Evolutionary conservation across 1,139 yeast species (phyloP), one percentile per base, ranked within the genome.

Genomic region (Yamadazyma oceani): DNA sequence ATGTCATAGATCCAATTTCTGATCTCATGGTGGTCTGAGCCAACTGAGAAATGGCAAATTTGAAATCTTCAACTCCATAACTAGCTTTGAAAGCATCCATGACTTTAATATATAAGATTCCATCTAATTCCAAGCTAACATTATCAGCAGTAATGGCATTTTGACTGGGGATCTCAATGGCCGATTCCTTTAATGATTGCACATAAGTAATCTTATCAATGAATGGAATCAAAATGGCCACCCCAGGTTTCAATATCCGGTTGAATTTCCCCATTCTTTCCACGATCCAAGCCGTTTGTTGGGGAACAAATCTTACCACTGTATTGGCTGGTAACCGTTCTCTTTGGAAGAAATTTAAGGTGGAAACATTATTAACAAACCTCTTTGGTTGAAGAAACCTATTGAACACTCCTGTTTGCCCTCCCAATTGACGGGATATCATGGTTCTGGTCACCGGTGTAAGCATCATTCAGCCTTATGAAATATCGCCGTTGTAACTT

Each of bases 21-120:
- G 88, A 80, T 53, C 95, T 73, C 95, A 87, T 87, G 27, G 95
- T 85, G 15, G 96, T 86, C 58, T 86, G 95, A 0, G 95, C 95
- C 49, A 87, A 73, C 62, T 87, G 95, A 36, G 85, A 73, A 40
- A 87, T 81, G 34, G 95, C 95, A 57, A 84, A 87, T 56, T 83
- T 86, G 39, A 89, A 88, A 55, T 87, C 92, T 53, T 87, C 95
- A 24, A 87, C 95, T 5, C 95, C 95, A 53, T 87, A 87, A 40
- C 87, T 78, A 13, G 95, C 95, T 66, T 84, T 85, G 60, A 82
- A 86, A 5, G 95, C 85, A 55, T 87, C 95, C 40, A 76, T 71
- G 6, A 86, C 90, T 50, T 82, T 80, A 50, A 85, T 78, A 55
- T 85, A 87, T 42, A 87, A 70, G 16, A 87, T 84, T 45, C 95